Evolutionary conservation across 768 basidiomycete genomes (phyloP).

Genomic region (Termitomyces sp.): DNA sequence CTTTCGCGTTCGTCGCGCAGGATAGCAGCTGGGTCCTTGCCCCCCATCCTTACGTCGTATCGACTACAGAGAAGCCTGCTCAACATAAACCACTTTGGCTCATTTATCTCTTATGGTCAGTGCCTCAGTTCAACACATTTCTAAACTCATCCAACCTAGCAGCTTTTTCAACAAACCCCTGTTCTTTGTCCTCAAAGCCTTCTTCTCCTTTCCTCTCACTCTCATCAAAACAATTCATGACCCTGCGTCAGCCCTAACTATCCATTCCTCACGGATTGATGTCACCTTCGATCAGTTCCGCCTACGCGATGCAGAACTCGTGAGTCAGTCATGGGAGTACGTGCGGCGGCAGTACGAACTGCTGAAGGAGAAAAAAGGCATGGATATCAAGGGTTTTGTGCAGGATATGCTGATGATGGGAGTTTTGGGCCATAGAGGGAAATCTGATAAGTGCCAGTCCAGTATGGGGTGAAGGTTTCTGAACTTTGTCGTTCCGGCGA

Average conservation of each 20-base stretch:
- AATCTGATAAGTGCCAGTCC: not conserved
- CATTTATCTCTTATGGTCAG: conserved; percentile 2
- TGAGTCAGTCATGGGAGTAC: conserved; percentile 25
- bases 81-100: not conserved
- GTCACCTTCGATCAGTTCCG: conserved; percentile 40
- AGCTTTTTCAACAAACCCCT: not conserved
- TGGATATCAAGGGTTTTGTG: conserved; percentile 7
- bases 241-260: conserved; percentile 28
- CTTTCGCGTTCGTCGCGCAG: conserved; percentile 35
- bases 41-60: conserved; percentile 4
- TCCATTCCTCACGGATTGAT: conserved; percentile 32
- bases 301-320: conserved; percentile 37
- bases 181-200: not conserved
- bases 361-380: not conserved
- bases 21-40: conserved; percentile 29
- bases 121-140: not conserved
- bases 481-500: not conserved
- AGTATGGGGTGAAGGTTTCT: not conserved
- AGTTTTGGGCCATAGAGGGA: not conserved
- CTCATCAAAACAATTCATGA: conserved; percentile 18
- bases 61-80: not conserved
- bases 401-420: conserved; percentile 2
- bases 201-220: not conserved
- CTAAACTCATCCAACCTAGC: not conserved
- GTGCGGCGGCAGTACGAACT: conserved; percentile 14